These are phyloP conservation scores for Pestalotiopsis sp. DNA, from an alignment of 2,329 filamentous ascomycete species.

Conservation along the genomic window DNA sequence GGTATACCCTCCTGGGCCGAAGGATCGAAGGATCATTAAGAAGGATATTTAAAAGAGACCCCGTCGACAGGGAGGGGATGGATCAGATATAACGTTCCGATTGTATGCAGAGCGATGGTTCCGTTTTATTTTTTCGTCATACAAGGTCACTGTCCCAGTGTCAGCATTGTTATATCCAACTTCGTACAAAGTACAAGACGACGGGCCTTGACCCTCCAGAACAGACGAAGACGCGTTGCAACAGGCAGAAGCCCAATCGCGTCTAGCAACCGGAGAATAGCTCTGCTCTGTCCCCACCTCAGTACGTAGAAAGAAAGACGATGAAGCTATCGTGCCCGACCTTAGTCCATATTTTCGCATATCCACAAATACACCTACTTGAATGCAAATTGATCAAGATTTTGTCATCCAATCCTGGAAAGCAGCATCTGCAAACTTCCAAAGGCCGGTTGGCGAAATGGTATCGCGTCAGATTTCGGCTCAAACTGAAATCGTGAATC, in stretches of 20 bases:
- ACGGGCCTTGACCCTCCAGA: too few species aligned
- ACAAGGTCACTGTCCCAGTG: too few species aligned
- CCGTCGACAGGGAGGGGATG: background rate
- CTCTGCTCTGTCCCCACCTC: too few species aligned
- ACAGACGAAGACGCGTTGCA: too few species aligned
- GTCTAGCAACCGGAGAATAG: too few species aligned
- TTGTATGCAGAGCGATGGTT: background rate
- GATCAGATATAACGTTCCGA: background rate
- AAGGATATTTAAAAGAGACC: background rate
- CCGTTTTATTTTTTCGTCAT: background rate
- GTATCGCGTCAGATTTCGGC: constrained; percentile 12
- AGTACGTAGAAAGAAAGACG: background rate
- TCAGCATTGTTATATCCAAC: too few species aligned
- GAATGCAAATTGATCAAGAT: background rate
- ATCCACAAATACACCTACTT: background rate
- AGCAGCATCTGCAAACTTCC: background rate
- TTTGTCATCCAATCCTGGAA: too few species aligned
- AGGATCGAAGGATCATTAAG: background rate
- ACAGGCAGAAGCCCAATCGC: too few species aligned
- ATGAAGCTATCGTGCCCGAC: background rate
- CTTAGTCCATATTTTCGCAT: background rate
- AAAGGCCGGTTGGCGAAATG: constrained; percentile 9
- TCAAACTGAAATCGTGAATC: background rate
- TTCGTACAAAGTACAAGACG: too few species aligned
- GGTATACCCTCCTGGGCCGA: background rate